Conservation (phyloP, 345 rosid species). For the Mallotus nudiflorus region DNA sequence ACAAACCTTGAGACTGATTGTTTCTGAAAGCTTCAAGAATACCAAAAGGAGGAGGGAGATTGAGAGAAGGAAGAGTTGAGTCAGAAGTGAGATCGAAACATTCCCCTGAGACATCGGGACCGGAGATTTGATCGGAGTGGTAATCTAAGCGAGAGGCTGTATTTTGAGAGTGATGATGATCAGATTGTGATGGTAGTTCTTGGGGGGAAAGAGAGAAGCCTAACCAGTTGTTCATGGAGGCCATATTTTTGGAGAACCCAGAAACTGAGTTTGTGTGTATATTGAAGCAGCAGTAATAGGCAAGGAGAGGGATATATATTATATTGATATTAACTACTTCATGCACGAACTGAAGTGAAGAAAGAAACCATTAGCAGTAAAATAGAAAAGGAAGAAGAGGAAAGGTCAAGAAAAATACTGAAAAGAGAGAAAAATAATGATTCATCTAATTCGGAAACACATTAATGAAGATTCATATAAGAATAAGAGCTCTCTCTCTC, state of each 20-base stretch:
- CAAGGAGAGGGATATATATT: slow-evolving; percentile 4
- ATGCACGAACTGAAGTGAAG: slow-evolving; percentile 25
- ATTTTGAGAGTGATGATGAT: slow-evolving; percentile 28
- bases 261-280: background rate
- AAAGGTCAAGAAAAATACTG: slow-evolving; percentile 25
- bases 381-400: slow-evolving; percentile 19
- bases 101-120: slow-evolving; percentile 41
- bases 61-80: slow-evolving; percentile 41
- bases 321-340: slow-evolving; percentile 8
- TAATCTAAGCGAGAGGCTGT: slow-evolving; percentile 21
- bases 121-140: slow-evolving; percentile 23
- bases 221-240: slow-evolving; percentile 34
- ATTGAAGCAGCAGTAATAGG: background rate
- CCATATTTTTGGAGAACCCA: background rate
- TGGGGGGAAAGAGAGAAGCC: slow-evolving; percentile 33
- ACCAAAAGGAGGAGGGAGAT: slow-evolving; percentile 51
- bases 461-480: slow-evolving; percentile 39
- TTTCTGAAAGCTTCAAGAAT: slow-evolving; percentile 62
- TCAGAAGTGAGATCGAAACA: slow-evolving; percentile 49
- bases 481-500: background rate
- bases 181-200: slow-evolving; percentile 18
- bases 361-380: slow-evolving; percentile 9
- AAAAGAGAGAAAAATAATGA: slow-evolving; percentile 12
- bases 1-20: slow-evolving; percentile 63
- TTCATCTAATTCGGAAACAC: slow-evolving; percentile 20